These are phyloP conservation scores for Cyathus striatus DNA, from an alignment of 768 basidiomycete species.

Conservation along the genomic window DNA sequence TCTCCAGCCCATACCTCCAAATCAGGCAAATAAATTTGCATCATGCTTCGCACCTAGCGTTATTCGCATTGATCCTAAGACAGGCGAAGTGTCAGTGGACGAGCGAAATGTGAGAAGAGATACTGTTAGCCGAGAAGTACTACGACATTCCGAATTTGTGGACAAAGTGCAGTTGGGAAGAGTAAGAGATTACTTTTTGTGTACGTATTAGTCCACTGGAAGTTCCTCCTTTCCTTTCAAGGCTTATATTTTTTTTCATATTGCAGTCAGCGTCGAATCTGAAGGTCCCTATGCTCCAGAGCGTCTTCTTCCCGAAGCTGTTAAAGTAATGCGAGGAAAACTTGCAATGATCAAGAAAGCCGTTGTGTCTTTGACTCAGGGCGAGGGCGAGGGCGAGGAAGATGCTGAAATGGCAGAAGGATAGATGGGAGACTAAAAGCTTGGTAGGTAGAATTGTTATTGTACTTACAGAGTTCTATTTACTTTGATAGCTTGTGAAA, in stretches of 20 bases:
- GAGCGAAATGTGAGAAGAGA: slow-evolving; percentile 70
- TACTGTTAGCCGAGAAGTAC: slow-evolving; percentile 86
- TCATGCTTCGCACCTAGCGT: slow-evolving; percentile 86
- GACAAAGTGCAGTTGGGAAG: slow-evolving; percentile 79
- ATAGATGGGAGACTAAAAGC: too few relatives aligned
- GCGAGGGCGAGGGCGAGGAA: slow-evolving; percentile 22
- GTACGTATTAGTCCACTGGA: slow-evolving; percentile 41
- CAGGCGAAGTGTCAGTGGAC: slow-evolving; percentile 60
- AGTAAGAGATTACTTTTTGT: slow-evolving; percentile 89
- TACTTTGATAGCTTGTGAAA: too few relatives aligned
- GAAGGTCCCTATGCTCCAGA: slow-evolving; percentile 87
- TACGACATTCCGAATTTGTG: slow-evolving; percentile 87
- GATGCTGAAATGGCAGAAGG: slow-evolving; percentile 54
- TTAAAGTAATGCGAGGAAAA: slow-evolving; percentile 80
- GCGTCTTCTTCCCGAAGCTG: slow-evolving; percentile 73
- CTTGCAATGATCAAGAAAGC: slow-evolving; percentile 54
- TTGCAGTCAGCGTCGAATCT: slow-evolving; percentile 81
- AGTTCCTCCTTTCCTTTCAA: neutral
- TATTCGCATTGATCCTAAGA: slow-evolving; percentile 54
- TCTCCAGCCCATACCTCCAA: slow-evolving; percentile 67
- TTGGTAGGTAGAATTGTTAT: too few relatives aligned
- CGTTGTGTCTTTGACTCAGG: slow-evolving; percentile 50
- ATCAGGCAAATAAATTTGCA: slow-evolving; percentile 78
- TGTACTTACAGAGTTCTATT: too few relatives aligned
- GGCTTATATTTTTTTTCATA: neutral